Evolutionary conservation across 306 rosid genomes (phyloP), one percentile per base, ranked within the genome.

Genomic region (Cucurbita maxima): DNA sequence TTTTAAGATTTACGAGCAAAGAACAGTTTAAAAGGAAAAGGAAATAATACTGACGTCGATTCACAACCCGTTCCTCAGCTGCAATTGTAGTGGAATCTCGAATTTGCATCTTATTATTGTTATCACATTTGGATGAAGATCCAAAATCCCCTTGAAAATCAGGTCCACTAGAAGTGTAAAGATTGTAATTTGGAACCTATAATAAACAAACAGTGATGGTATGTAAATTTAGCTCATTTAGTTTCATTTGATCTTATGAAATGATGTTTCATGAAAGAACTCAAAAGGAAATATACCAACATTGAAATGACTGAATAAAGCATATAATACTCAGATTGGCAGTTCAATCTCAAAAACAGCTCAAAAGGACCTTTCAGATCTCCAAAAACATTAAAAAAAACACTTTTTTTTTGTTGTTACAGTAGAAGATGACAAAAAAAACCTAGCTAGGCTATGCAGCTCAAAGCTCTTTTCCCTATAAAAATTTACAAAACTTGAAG

Each of bases 121-220:
- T 88, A 90, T 81, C 85, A 87, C 84, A 81, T 89, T 85, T 91
- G 68, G 99, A 88, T 34, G 96, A 81, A 15, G 96, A 85, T 10
- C 97, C 90, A 9, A 87, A 85, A 44, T 90, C 90, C 38, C 78
- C 85, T 80, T 84, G 86, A 53, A 84, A 84, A 74, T 95, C 96
- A 36, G 81, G 85, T 51, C 83, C 70, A 7, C 11, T 20, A 44
- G 44, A 20, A 61, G 51, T 67, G 60, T 68, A 47, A 10, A 51
- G 74, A 82, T 79, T 78, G 79, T 79, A 78, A 56, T 77, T 79
- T 44, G 83, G 81, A 38, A 78, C 89, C 97, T 90, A 78, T 30
- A 71, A 76, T 30, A 74, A 76, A 0, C 34, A 30, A 30, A 30
- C 0, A 48, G n/a, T 48, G n/a, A 48, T 48, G 53, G 5, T 48